Evolutionary conservation across 768 basidiomycete species (phyloP).

Genomic region (Tulasnella sp.): DNA sequence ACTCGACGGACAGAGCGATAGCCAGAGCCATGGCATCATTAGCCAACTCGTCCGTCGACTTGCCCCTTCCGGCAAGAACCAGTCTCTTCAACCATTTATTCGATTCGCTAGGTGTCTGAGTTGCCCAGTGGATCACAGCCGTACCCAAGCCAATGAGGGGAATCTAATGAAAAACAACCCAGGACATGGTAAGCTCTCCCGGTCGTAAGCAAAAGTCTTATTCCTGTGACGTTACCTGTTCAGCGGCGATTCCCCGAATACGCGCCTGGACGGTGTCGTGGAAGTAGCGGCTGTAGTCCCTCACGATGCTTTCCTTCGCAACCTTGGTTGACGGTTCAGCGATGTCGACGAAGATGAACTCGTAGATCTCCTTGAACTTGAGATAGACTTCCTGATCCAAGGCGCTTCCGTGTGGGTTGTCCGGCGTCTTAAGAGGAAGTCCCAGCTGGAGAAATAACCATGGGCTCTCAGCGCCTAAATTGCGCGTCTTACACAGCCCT

Average conservation of each 20-base stretch:
- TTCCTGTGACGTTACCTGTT: background rate
- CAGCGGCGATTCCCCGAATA: background rate
- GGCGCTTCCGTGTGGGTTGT: too few species aligned
- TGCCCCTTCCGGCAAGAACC: slow-evolving; percentile 57
- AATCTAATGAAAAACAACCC: slow-evolving; percentile 63
- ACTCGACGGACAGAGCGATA: too few species aligned
- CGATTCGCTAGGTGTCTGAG: slow-evolving; percentile 61
- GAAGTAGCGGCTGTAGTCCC: too few species aligned
- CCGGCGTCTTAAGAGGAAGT: slow-evolving; percentile 36
- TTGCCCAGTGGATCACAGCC: slow-evolving; percentile 68
- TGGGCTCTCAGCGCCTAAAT: background rate
- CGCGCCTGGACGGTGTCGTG: too few species aligned
- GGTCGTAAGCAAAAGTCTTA: background rate
- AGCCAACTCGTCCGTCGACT: slow-evolving; percentile 47
- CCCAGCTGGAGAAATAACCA: slow-evolving; percentile 14
- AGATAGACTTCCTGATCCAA: too few species aligned
- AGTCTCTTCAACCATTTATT: slow-evolving; percentile 52
- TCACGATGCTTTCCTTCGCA: too few species aligned
- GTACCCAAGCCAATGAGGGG: slow-evolving; percentile 78
- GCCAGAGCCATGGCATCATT: too few species aligned
- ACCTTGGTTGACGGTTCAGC: too few species aligned
- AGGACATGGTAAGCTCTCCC: background rate
- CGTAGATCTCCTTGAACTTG: too few species aligned
- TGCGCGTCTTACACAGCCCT: background rate
- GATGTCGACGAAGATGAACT: too few species aligned